Conservation (phyloP, 2,329 filamentous ascomycete genomes). For the Colletotrichum tofieldiae region DNA sequence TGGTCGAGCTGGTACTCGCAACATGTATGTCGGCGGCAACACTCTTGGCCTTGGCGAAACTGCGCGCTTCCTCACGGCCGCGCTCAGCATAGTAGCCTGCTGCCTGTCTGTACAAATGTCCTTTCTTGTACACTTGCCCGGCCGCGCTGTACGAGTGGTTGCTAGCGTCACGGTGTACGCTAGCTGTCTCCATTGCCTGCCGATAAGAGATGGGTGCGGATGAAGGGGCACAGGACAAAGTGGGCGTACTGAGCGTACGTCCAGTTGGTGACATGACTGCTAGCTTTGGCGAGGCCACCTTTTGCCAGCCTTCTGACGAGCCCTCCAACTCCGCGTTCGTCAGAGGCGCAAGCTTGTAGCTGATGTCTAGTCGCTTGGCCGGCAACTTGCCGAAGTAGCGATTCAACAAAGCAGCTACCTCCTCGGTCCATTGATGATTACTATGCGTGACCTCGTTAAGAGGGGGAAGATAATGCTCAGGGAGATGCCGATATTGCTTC, state of each 20-base stretch:
- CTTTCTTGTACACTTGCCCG: conserved; percentile 59
- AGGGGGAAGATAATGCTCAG: conserved; percentile 59
- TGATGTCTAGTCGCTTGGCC: conserved; percentile 55
- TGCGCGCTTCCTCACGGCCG: conserved; percentile 74
- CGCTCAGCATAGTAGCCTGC: conserved; percentile 83
- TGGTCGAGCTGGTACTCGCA: conserved; percentile 73
- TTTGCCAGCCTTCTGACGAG: conserved; percentile 36
- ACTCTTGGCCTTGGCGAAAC: conserved; percentile 72
- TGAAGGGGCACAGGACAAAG: background rate
- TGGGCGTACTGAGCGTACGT: conserved; percentile 31
- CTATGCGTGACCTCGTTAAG: conserved; percentile 57
- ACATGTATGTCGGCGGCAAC: conserved; percentile 80
- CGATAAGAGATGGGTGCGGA: conserved; percentile 28
- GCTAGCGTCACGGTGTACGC: conserved; percentile 49
- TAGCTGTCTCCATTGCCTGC: conserved; percentile 46
- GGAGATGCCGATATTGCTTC: conserved; percentile 59
- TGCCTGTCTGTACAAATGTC: conserved; percentile 80
- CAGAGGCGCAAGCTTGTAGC: conserved; percentile 57
- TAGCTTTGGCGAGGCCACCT: conserved; percentile 18
- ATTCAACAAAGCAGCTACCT: conserved; percentile 60
- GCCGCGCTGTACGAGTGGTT: conserved; percentile 56
- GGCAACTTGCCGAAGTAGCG: conserved; percentile 59
- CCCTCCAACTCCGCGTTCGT: conserved; percentile 52
- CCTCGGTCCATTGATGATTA: conserved; percentile 52
- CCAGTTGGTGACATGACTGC: conserved; percentile 22